Base-by-base conservation (phyloP, 2,329 filamentous ascomycete genomes). In the Xylaria sp. region DNA sequence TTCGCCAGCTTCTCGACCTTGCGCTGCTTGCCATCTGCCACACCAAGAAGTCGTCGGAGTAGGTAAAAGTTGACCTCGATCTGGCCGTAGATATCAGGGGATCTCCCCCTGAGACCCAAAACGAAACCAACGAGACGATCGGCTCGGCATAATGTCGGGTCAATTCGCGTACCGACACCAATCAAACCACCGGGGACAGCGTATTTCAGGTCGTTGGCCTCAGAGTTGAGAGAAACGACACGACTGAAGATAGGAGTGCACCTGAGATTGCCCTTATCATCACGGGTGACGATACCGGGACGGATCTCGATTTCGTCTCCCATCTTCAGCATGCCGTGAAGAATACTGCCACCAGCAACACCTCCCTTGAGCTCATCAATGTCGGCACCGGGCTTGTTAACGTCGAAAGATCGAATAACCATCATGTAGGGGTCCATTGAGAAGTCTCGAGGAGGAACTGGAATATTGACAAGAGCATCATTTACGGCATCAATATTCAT, bases 21-120 rank as follows among this genome's bases (percentile, higher is more conserved):
- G 79, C 95, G 95, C 84, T 98, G 96, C 87, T 99, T 99, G 80
- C 96, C 96, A 76, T 99, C 96, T 71, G 95, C 94, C 77, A 99
- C 96, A 89, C 96, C 96, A 66, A 99, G 89, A 71, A 99, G 87
- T 77, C 96, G 89, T 77, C 95, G 92, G 72, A 99, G 91, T 70
- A 99, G 88, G 88, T 98, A 99, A 87, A 98, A 99, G 89, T 98
- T 98, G 83, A 97, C 94, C 84, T 99, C 96, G 70, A 99, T 92
- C 83, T 99, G 96, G 75, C 92, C 96, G 87, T 98, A 99, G 81
- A 99, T 98, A 79, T 96, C 93, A 59, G 96, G 96, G 28, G 99
- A 90, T 76, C 92, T 90, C 74, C 96, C 96, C 83, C 94, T 94
- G 76, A 97, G 91, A 80, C 96, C 96, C 69, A 99, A 90, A 61